Percentiles rank a stretch among this genome's conserved stretches.
These are phyloP conservation scores for Stagonosporopsis chrysanthemi DNA, from an alignment of 2,329 filamentous ascomycete species.

Conservation along the genomic window DNA sequence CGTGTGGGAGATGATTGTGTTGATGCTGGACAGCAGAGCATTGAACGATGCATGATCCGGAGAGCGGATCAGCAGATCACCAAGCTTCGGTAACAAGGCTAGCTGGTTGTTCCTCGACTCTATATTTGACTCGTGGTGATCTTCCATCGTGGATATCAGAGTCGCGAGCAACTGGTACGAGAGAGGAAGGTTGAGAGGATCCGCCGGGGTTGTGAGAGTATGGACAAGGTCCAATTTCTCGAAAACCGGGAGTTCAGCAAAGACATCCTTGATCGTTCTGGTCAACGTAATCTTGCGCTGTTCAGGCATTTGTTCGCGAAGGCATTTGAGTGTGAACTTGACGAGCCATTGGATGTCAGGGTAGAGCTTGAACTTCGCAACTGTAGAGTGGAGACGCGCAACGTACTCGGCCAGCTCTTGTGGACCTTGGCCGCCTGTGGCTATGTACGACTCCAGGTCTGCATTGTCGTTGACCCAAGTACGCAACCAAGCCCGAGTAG, in stretches of 20 bases:
- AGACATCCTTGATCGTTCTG: slow-evolving; percentile 24
- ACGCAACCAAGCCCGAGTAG: slow-evolving; percentile 28
- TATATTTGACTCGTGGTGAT: slow-evolving; percentile 29
- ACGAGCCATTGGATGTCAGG: slow-evolving; percentile 31
- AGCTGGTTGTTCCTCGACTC: slow-evolving; percentile 38
- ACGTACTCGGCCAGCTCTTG: slow-evolving; percentile 26
- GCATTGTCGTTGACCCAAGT: slow-evolving; percentile 32
- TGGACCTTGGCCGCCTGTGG: slow-evolving; percentile 14
- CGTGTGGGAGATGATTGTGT: slow-evolving; percentile 50
- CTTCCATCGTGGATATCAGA: slow-evolving; percentile 41
- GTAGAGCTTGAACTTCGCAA: slow-evolving; percentile 38
- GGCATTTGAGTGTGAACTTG: slow-evolving; percentile 30
- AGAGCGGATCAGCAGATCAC: slow-evolving; percentile 51
- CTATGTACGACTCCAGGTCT: slow-evolving; percentile 30
- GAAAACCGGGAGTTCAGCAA: slow-evolving; percentile 21
- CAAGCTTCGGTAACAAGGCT: slow-evolving; percentile 37
- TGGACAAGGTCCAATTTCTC: slow-evolving; percentile 35
- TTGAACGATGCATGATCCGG: slow-evolving; percentile 63
- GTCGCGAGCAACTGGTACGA: slow-evolving; percentile 35
- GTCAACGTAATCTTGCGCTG: slow-evolving; percentile 20
- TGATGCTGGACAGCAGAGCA: slow-evolving; percentile 57
- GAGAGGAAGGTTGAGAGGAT: slow-evolving; percentile 16
- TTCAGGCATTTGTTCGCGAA: slow-evolving; percentile 24
- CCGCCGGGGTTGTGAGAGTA: slow-evolving; percentile 20
- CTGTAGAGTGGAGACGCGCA: slow-evolving; percentile 29